A percentile compares a stretch with the other conserved stretches of the same genome.
These are phyloP conservation scores for Candida pseudofarinosa DNA, from an alignment of 805 yeast species.

Conservation along the genomic window DNA sequence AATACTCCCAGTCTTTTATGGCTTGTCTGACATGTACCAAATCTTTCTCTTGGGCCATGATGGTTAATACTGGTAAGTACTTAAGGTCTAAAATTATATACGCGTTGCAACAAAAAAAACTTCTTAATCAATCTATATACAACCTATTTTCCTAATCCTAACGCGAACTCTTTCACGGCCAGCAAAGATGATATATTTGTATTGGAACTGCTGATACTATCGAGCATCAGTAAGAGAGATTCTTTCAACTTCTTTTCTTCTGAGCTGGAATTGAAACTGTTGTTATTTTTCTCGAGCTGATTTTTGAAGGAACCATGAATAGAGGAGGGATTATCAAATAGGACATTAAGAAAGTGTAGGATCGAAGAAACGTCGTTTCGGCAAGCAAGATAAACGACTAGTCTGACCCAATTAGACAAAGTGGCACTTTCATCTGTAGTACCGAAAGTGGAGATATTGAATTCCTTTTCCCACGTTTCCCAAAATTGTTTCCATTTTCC, in stretches of 20 bases:
- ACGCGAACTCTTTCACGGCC: conserved; percentile 9
- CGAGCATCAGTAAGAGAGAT: conserved; percentile 18
- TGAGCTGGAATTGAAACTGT: conserved; percentile 14
- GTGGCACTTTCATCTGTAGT: not conserved
- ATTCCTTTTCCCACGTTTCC: conserved; percentile 31
- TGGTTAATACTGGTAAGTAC: not conserved
- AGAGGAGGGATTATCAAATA: conserved; percentile 23
- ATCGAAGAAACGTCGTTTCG: conserved; percentile 22
- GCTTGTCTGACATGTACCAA: conserved; percentile 18
- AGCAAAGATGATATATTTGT: conserved; percentile 2
- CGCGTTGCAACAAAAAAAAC: not conserved
- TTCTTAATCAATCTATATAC: not conserved
- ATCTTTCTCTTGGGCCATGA: conserved; percentile 1
- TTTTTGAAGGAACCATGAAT: conserved; percentile 22
- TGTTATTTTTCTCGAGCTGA: conserved; percentile 13
- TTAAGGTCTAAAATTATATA: conserved; percentile 1
- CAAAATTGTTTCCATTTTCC: conserved; percentile 37
- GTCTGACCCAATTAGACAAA: conserved; percentile 28
- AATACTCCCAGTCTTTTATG: conserved; percentile 40
- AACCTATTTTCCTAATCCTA: conserved; percentile 4
- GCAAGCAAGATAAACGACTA: conserved; percentile 29
- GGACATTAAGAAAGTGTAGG: conserved; percentile 23
- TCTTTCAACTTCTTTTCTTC: conserved; percentile 20
- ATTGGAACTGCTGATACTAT: conserved; percentile 8
- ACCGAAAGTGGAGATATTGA: conserved; percentile 8